Conservation (phyloP, 2,329 filamentous ascomycete species). For the Verticillium longisporum region DNA sequence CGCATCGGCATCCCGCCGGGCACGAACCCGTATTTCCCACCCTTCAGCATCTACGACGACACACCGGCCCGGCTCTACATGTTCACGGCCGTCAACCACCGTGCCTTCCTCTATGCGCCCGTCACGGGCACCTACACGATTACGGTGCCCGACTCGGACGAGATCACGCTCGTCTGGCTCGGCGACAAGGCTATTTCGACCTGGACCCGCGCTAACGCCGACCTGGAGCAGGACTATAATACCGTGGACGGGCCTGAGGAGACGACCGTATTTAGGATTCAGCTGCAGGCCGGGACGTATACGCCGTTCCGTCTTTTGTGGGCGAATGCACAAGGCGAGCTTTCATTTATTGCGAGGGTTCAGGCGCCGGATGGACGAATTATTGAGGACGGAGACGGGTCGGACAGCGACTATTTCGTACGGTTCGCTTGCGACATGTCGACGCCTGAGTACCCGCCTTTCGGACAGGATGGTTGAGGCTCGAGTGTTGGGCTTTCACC, state of each 20-base stretch:
- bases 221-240: not conserved
- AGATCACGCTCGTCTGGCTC: constrained; percentile 3
- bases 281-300: not conserved
- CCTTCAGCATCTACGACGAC: constrained; percentile 2
- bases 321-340: not conserved
- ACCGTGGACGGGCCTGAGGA: not conserved
- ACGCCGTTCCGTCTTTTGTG: constrained; percentile 2
- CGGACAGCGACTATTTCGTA: not conserved
- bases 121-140: constrained; percentile 1
- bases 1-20: not conserved
- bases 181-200: not conserved
- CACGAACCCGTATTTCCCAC: not conserved
- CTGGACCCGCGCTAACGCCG: constrained; percentile 1
- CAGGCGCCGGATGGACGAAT: not conserved
- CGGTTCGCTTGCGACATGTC: not conserved
- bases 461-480: not conserved
- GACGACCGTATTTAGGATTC: not conserved
- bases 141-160: not conserved
- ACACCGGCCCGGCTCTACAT: not conserved
- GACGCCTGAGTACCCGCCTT: not conserved
- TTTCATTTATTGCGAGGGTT: not conserved
- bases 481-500: too few relatives aligned
- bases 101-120: constrained; percentile 3
- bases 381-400: not conserved
- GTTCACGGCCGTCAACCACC: constrained; percentile 3